Evolutionary conservation across 2,329 filamentous ascomycete genomes (phyloP).

Genomic region (Pseudogymnoascus sp.): DNA sequence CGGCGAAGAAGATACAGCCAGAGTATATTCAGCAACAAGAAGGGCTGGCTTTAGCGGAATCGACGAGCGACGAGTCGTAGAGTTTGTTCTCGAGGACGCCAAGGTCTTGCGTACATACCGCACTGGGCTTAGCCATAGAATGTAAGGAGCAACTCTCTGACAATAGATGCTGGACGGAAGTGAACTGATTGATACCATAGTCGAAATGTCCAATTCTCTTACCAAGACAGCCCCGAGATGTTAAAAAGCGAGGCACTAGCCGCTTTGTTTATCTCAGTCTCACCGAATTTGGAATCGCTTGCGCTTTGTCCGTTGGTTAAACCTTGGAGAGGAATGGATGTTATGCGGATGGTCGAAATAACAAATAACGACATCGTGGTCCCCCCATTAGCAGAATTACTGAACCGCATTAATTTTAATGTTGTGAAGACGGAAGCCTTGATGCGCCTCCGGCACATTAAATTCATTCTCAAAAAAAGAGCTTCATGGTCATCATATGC

Average conservation of each 20-base stretch:
- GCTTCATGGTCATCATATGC: not conserved
- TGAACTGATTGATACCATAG: not conserved
- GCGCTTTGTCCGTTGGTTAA: not conserved
- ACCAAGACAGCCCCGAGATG: not conserved
- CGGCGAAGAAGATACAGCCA: not conserved
- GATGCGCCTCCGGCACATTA: not conserved
- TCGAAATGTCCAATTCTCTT: not conserved
- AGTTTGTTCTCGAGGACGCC: not conserved
- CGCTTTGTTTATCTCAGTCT: not conserved
- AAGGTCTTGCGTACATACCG: not conserved
- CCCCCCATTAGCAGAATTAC: not conserved
- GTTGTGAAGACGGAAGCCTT: not conserved
- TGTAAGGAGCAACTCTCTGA: not conserved
- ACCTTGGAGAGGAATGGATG: not conserved
- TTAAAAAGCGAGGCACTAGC: not conserved
- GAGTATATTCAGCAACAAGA: not conserved
- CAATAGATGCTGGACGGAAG: not conserved
- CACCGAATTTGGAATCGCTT: not conserved
- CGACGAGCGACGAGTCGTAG: not conserved
- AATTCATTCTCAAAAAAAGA: not conserved
- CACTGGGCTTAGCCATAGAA: not conserved
- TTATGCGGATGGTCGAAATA: not conserved
- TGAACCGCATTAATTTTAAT: not conserved
- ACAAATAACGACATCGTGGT: not conserved
- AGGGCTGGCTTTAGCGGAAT: not conserved